Evolutionary conservation across 768 basidiomycete genomes (phyloP).

Genomic region (Fistulinella prunicolor): DNA sequence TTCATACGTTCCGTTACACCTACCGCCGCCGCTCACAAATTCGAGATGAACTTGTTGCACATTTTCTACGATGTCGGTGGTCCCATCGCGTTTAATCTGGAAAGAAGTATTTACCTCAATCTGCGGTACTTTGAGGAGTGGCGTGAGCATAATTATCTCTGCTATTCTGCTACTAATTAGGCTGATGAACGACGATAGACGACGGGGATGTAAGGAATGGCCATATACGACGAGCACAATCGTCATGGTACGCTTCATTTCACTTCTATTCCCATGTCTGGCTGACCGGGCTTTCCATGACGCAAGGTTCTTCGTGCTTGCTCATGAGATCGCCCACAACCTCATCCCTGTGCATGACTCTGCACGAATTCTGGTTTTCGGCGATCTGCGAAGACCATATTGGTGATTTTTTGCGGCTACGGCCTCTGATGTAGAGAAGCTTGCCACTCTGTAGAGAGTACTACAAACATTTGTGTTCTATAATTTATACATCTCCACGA

Average conservation of each 20-base stretch:
- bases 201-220: constrained; percentile 1
- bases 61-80: constrained; percentile 77
- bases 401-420: background rate
- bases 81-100: constrained; percentile 90
- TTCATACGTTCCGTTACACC: constrained; percentile 67
- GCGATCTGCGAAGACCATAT: background rate
- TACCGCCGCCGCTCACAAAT: constrained; percentile 64
- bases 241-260: background rate
- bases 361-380: background rate
- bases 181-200: background rate
- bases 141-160: constrained; percentile 77
- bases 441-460: too few species aligned
- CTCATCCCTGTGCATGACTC: background rate
- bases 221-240: background rate
- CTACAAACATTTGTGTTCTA: too few species aligned
- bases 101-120: constrained; percentile 85
- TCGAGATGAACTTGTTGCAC: constrained; percentile 67
- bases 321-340: background rate
- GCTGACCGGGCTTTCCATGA: background rate
- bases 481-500: too few species aligned
- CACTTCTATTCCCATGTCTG: background rate
- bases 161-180: background rate
- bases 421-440: too few species aligned
- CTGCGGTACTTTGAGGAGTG: constrained; percentile 77
- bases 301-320: background rate